A percentile compares a stretch with the other conserved stretches of the same genome.
phyloP scores from a whole-genome alignment of 192 early-diverging fungal genomes.

The Radiomyces spectabilis region DNA sequence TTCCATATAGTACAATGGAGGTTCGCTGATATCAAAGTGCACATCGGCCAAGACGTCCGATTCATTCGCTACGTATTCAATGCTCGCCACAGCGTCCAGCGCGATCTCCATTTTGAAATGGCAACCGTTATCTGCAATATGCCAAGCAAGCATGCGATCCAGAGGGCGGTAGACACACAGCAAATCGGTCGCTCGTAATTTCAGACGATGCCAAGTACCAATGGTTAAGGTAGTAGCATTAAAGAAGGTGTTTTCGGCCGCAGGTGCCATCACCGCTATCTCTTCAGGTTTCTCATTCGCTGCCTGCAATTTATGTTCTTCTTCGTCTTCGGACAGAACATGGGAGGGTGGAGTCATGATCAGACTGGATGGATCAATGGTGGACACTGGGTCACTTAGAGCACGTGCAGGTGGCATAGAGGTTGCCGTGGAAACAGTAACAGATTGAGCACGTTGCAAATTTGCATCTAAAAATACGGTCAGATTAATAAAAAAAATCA shows the following conservation, averaged over 20 bases:
- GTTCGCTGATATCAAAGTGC: slow-evolving; percentile 41
- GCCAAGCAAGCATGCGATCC: slow-evolving; percentile 48
- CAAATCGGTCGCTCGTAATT: slow-evolving; percentile 34
- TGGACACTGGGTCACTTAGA: slow-evolving; percentile 4
- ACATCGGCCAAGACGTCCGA: slow-evolving; percentile 36
- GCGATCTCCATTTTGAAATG: slow-evolving; percentile 61
- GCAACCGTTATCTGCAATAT: slow-evolving; percentile 45
- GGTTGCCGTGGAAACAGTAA: neutral
- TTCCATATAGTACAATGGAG: slow-evolving; percentile 54
- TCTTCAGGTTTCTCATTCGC: neutral
- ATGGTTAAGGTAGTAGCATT: slow-evolving; percentile 50
- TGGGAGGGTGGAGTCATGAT: too few species aligned
- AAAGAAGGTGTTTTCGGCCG: slow-evolving; percentile 22
- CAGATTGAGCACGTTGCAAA: slow-evolving; percentile 2
- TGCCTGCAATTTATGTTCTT: neutral
- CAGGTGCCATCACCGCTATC: too few species aligned
- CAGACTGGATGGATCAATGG: slow-evolving; percentile 18
- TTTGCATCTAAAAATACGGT: neutral
- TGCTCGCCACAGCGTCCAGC: slow-evolving; percentile 38
- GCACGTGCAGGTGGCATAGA: neutral
- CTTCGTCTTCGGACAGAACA: too few species aligned
- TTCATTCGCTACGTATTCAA: slow-evolving; percentile 37
- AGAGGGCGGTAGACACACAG: slow-evolving; percentile 44
- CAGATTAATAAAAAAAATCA: neutral
- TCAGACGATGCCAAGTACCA: slow-evolving; percentile 58